A percentile compares a stretch with the other conserved stretches of the same genome.
Conservation (phyloP, 2,329 filamentous ascomycete species). For the Aspergillus melleus region DNA sequence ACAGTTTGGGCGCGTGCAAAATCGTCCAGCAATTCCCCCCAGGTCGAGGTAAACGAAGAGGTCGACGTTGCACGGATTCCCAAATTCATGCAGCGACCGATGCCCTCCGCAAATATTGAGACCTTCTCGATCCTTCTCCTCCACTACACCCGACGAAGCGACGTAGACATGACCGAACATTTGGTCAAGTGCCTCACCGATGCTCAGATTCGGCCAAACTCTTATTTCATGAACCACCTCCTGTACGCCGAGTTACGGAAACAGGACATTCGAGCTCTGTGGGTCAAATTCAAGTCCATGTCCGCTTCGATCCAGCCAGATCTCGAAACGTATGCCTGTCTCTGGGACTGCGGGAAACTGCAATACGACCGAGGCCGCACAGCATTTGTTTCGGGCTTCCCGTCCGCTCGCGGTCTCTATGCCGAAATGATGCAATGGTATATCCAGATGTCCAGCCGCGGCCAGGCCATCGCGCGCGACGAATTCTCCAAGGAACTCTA, state of each 20-base stretch:
- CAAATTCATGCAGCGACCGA: constrained; percentile 40
- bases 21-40: constrained; percentile 21
- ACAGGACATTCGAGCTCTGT: constrained; percentile 56
- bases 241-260: constrained; percentile 66
- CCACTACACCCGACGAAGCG: constrained; percentile 65
- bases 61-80: constrained; percentile 33
- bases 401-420: constrained; percentile 47
- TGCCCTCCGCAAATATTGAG: constrained; percentile 67
- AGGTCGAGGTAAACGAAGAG: constrained; percentile 29
- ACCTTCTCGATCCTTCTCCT: constrained; percentile 75
- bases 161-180: constrained; percentile 58
- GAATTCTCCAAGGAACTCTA: constrained; percentile 52
- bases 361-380: constrained; percentile 50
- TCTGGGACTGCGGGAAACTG: constrained; percentile 59
- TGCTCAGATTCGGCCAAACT: constrained; percentile 66
- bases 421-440: constrained; percentile 52
- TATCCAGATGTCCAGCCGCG: constrained; percentile 30
- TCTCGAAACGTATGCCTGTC: constrained; percentile 66
- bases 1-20: constrained; percentile 53
- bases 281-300: constrained; percentile 57
- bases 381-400: constrained; percentile 49
- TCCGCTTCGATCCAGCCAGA: constrained; percentile 60
- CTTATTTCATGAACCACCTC: constrained; percentile 77
- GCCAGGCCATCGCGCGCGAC: constrained; percentile 28
- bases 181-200: constrained; percentile 64